Base-by-base conservation (phyloP, 2,329 filamentous ascomycete genomes). In the Metarhizium rileyi region DNA sequence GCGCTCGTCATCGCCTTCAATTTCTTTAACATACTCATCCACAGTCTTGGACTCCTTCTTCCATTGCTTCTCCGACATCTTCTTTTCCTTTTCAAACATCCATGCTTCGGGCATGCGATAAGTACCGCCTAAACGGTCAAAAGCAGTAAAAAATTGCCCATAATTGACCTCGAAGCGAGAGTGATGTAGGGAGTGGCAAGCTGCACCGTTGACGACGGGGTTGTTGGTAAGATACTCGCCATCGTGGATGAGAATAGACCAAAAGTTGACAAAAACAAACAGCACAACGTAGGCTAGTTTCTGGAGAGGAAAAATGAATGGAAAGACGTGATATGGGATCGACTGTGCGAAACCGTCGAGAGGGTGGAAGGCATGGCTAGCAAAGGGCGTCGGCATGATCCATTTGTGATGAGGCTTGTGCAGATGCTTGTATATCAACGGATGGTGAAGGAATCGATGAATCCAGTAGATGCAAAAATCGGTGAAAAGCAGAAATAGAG, bases 331-430 rank as follows among this genome's bases (percentile, higher is more conserved):
- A 72, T 97, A 97, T 1, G 91, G 91, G 44, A 95, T 66, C 53
- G 86, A 87, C 73, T 97, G 91, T 10, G 83, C 78, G 70, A 85
- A 96, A 62, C 91, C 91, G 63, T 97, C 91, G 47, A 96, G 66
- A 1, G 91, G 90, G 73, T 97, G 90, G 78, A 97, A 97, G 51
- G 91, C 91, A 64, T 95, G 87, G 59, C 85, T 90, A 40, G 91
- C 90, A 66, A 81, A 96, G 0, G 91, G 91, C 3, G 89, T 95
- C 3, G 91, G 91, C 88, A 96, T 94, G 70, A 97, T 96, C 91
- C 91, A 97, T 75, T 95, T 96, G 82, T 97, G 91, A 71, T 97
- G 91, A 57, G 90, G 85, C 80, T 97, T 97, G 80, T 97, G 91
- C 46, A 96, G 77, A 57, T 75, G 75, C 74, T 90, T 94, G 80